Percentiles rank a stretch among this genome's conserved stretches.
Conservation (phyloP, 257 asterid genomes). For the Solanum sparsipilum region DNA sequence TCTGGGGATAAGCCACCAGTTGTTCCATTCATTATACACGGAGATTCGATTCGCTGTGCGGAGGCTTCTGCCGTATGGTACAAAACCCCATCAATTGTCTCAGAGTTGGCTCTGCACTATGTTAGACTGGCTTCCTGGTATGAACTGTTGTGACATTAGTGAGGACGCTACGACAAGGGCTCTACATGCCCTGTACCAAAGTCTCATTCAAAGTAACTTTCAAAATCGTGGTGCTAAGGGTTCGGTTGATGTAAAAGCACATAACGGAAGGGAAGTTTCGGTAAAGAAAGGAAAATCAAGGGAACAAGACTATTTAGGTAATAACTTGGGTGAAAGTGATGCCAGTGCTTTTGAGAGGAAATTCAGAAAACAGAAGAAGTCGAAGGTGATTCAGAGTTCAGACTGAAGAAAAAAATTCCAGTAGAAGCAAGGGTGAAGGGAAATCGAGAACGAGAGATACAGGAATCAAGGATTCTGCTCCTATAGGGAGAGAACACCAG, state of each 20-base stretch:
- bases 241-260: background rate
- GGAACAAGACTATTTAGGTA: background rate
- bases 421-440: slow-evolving; percentile 16
- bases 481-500: slow-evolving; percentile 20
- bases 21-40: no score
- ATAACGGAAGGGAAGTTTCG: background rate
- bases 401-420: slow-evolving; percentile 17
- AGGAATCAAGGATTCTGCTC: background rate
- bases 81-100: no score
- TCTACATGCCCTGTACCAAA: no score
- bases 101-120: no score
- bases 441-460: slow-evolving; percentile 1
- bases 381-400: slow-evolving; percentile 4
- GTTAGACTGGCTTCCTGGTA: no score
- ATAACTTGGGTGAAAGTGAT: background rate
- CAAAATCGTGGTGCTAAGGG: no score
- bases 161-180: no score
- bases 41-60: no score
- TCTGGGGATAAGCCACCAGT: no score
- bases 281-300: background rate
- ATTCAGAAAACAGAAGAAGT: slow-evolving; percentile 39
- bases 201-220: no score
- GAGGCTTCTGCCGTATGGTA: no score
- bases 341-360: slow-evolving; percentile 10
- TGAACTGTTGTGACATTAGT: no score